Evolutionary conservation across 169 alveolate species (phyloP).

Genomic region (Plasmodium gonderi): DNA sequence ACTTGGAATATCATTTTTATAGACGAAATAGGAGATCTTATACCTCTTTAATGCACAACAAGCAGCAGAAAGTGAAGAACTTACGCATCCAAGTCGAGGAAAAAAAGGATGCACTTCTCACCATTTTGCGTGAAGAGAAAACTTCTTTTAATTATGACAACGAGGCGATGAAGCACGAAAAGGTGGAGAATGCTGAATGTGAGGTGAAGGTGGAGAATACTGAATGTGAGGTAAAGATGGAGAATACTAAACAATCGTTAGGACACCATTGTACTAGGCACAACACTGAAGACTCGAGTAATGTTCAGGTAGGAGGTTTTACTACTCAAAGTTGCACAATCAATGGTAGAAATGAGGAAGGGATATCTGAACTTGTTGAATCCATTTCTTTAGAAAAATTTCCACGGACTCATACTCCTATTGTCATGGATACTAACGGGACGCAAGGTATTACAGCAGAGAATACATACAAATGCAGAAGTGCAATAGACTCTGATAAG

Average conservation of each 20-base stretch:
- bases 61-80: constrained; percentile 25
- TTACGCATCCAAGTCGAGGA: background rate
- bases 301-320: no score
- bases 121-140: background rate
- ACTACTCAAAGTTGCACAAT: no score
- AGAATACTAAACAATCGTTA: background rate
- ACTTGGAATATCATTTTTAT: constrained; percentile 33
- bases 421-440: no score
- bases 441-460: background rate
- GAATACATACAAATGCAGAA: background rate
- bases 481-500: background rate
- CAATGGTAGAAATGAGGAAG: no score
- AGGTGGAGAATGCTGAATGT: background rate
- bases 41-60: constrained; percentile 30
- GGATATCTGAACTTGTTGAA: no score
- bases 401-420: no score
- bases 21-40: constrained; percentile 8
- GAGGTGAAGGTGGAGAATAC: background rate
- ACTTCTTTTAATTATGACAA: background rate
- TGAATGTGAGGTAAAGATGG: background rate
- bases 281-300: no score
- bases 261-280: no score
- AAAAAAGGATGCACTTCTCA: background rate
- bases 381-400: no score
- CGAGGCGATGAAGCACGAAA: no score